These are phyloP conservation scores for Cordyceps militaris DNA, from an alignment of 2,329 filamentous ascomycete species.

Conservation along the genomic window DNA sequence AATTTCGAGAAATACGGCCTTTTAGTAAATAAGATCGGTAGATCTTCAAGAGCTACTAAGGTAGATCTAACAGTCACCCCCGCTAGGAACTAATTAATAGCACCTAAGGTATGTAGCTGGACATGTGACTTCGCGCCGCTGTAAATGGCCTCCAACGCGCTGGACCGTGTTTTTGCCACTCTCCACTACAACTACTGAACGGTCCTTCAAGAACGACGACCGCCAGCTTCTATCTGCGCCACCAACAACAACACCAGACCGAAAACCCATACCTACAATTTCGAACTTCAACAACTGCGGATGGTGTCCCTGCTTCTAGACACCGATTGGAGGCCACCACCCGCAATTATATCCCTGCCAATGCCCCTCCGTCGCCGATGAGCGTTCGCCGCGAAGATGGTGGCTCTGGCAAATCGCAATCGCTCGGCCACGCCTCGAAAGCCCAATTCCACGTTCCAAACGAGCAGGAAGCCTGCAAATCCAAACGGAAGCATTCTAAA, in stretches of 20 bases:
- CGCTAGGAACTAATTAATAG: too few species aligned
- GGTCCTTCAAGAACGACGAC: background rate
- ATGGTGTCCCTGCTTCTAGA: background rate
- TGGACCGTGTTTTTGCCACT: slow-evolving; percentile 16
- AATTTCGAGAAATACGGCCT: too few species aligned
- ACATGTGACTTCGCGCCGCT: slow-evolving; percentile 28
- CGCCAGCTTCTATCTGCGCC: background rate
- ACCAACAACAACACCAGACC: background rate
- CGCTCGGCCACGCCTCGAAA: slow-evolving; percentile 29
- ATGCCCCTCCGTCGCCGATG: background rate
- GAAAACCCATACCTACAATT: too few species aligned
- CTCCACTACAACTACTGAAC: slow-evolving; percentile 14
- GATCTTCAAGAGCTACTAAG: too few species aligned
- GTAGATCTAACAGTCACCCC: too few species aligned
- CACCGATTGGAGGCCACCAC: background rate
- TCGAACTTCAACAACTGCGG: background rate
- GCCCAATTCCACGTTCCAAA: slow-evolving; percentile 17
- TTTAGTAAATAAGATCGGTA: too few species aligned
- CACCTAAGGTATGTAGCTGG: too few species aligned
- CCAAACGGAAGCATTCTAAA: slow-evolving; percentile 62
- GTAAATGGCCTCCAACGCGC: slow-evolving; percentile 17
- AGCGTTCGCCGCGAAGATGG: slow-evolving; percentile 22
- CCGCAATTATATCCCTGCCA: background rate
- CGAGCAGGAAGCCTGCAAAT: slow-evolving; percentile 30
- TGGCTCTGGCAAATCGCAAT: slow-evolving; percentile 26